Conservation (phyloP, 164 flowering plant species). For the Tetrastigma voinierianum region DNA sequence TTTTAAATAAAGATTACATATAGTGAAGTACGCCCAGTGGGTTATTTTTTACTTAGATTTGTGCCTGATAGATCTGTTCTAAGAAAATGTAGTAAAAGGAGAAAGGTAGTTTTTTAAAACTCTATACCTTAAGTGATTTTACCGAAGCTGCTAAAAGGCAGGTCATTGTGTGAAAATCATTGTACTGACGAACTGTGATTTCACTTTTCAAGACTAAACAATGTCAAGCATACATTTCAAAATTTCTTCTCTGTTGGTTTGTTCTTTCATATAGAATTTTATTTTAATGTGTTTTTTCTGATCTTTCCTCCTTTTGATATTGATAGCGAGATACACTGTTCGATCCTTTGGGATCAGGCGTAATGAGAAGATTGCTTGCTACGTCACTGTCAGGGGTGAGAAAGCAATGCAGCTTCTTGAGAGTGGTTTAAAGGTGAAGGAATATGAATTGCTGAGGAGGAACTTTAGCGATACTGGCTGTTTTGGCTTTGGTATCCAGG, state of each 20-base stretch:
- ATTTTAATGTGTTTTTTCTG: not conserved
- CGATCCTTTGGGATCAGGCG: conserved; percentile 46
- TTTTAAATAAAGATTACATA: no score
- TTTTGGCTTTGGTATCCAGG: conserved; percentile 60
- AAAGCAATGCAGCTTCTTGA: conserved; percentile 56
- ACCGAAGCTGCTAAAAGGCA: no score
- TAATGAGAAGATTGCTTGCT: conserved; percentile 49
- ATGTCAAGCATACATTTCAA: not conserved
- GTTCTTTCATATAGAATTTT: not conserved
- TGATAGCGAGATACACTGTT: conserved; percentile 34
- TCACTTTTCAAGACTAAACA: not conserved
- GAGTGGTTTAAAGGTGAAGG: conserved; percentile 58
- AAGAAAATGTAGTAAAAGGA: no score
- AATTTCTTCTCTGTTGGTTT: not conserved
- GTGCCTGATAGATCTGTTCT: no score
- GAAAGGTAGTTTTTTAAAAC: no score
- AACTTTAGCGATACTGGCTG: conserved; percentile 64
- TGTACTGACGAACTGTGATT: no score
- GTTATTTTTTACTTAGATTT: no score
- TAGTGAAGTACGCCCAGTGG: no score
- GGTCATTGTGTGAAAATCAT: no score
- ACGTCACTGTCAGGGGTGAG: conserved; percentile 40
- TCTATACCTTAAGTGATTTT: no score
- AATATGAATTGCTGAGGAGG: conserved; percentile 51
- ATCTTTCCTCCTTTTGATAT: not conserved